Evolutionary conservation across 306 rosid genomes (phyloP).

Genomic region (Fragaria iinumae): DNA sequence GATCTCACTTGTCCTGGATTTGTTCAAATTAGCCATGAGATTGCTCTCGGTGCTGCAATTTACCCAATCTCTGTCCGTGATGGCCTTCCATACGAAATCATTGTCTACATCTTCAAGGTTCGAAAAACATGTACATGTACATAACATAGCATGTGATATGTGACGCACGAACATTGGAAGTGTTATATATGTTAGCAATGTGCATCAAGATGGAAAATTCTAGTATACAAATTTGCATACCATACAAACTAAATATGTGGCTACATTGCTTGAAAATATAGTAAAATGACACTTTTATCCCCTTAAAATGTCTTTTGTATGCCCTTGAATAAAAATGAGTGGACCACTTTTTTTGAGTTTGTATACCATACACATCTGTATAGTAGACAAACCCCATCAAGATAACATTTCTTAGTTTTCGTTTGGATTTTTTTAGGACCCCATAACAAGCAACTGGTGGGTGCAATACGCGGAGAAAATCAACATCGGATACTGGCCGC

Average conservation of each 20-base stretch:
- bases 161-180: too few species aligned
- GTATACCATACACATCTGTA: too few species aligned
- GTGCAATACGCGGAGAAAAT: slow-evolving; percentile 52
- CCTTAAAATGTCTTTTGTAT: too few species aligned
- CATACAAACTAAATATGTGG: too few species aligned
- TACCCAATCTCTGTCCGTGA: slow-evolving; percentile 22
- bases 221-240: too few species aligned
- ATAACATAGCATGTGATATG: too few species aligned
- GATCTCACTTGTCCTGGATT: slow-evolving; percentile 39
- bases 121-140: neutral
- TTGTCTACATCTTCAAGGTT: slow-evolving; percentile 27
- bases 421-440: slow-evolving; percentile 37
- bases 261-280: too few species aligned
- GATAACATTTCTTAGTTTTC: neutral
- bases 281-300: too few species aligned
- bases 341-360: too few species aligned
- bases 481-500: slow-evolving; percentile 67
- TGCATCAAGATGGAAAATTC: neutral
- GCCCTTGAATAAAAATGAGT: too few species aligned
- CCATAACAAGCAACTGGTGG: slow-evolving; percentile 59
- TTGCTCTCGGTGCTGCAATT: slow-evolving; percentile 38
- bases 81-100: slow-evolving; percentile 34
- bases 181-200: neutral
- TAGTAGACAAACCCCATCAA: too few species aligned
- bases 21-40: slow-evolving; percentile 29